Evolutionary conservation across 441 rosid species (phyloP).

Genomic region (Erodium chrysanthum): DNA sequence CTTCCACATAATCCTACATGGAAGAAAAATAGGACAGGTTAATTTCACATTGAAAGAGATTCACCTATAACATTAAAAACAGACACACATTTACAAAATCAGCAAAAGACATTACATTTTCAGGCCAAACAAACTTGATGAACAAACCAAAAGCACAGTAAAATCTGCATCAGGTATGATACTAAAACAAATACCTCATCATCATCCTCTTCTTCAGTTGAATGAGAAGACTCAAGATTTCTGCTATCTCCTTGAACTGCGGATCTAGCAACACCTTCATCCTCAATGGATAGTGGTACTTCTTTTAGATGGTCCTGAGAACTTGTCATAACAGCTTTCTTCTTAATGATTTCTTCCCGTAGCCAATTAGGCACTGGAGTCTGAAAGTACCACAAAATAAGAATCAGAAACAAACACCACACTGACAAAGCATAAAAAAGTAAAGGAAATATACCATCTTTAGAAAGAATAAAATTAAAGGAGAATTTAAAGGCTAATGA

Average conservation of each 20-base stretch:
- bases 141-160: conserved; percentile 10
- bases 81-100: neutral
- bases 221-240: conserved; percentile 61
- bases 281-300: conserved; percentile 48
- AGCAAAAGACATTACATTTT: neutral
- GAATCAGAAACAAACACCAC: conserved; percentile 15
- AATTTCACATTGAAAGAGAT: conserved; percentile 2
- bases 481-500: conserved; percentile 16
- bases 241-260: conserved; percentile 44
- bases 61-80: conserved; percentile 10
- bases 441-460: neutral
- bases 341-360: conserved; percentile 80
- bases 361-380: conserved; percentile 95
- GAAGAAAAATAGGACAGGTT: conserved; percentile 16
- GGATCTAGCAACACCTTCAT: conserved; percentile 48
- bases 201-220: conserved; percentile 80
- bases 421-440: neutral
- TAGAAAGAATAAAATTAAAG: conserved; percentile 10
- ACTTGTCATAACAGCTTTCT: conserved; percentile 53
- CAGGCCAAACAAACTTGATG: neutral
- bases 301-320: conserved; percentile 42
- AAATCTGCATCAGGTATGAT: conserved; percentile 11
- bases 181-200: conserved; percentile 54
- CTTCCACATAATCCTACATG: conserved; percentile 71
- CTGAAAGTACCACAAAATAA: conserved; percentile 34